Evolutionary conservation across 2,329 filamentous ascomycete genomes (phyloP).

Genomic region (Xylaria sp.): DNA sequence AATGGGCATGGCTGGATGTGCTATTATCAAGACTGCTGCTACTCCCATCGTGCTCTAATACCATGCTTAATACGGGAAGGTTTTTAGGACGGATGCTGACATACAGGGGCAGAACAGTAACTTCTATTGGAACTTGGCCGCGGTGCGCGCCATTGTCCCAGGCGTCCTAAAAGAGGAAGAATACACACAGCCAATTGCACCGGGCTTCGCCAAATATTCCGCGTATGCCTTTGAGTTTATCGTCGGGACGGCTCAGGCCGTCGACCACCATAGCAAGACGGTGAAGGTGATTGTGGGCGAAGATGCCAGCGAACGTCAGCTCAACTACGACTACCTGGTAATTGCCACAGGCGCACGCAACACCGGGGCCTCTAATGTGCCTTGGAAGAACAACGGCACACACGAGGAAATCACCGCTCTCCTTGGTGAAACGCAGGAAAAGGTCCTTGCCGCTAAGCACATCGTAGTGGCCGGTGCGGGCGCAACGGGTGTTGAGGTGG

Average conservation of each 20-base stretch:
- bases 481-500: conserved; percentile 64
- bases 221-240: conserved; percentile 61
- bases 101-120: conserved; percentile 59
- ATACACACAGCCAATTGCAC: conserved; percentile 60
- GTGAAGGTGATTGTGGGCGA: conserved; percentile 53
- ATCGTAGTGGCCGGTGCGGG: conserved; percentile 68
- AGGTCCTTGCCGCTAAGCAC: conserved; percentile 58
- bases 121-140: conserved; percentile 68
- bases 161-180: conserved; percentile 60
- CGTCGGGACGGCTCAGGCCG: conserved; percentile 57
- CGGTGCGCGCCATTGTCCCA: conserved; percentile 65
- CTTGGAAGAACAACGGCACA: conserved; percentile 63
- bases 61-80: background rate
- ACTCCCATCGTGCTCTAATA: background rate
- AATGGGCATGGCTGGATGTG: background rate
- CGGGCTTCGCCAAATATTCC: conserved; percentile 62
- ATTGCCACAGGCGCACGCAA: conserved; percentile 64
- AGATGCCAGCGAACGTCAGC: conserved; percentile 45
- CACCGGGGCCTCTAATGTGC: conserved; percentile 51
- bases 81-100: conserved; percentile 24
- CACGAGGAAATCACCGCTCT: conserved; percentile 56
- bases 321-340: conserved; percentile 66
- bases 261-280: conserved; percentile 54
- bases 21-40: background rate
- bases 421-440: conserved; percentile 54